A percentile compares a stretch with the other conserved stretches of the same genome.
Conservation (phyloP, 1,284 basidiomycete genomes). For the Cutaneotrichosporon spelunceum region DNA sequence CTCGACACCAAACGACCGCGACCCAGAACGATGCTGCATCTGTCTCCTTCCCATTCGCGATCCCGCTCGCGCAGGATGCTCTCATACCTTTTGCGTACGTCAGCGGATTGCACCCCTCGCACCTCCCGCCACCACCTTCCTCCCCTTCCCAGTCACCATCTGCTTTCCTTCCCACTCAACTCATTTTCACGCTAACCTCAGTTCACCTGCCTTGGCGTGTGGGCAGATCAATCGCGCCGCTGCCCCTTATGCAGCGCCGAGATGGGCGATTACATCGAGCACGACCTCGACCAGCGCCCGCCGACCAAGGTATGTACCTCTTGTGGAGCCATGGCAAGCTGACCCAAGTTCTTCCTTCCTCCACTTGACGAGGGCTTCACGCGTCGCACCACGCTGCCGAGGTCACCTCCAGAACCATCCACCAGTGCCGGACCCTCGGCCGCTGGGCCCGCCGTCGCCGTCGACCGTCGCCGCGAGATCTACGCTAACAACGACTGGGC, state of each 20-base stretch:
- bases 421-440: background rate
- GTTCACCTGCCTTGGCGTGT: slow-evolving; percentile 80
- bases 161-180: background rate
- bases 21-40: slow-evolving; percentile 56
- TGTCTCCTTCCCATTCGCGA: slow-evolving; percentile 74
- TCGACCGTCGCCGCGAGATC: slow-evolving; percentile 61
- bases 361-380: slow-evolving; percentile 53
- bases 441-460: background rate
- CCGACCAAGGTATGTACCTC: slow-evolving; percentile 45
- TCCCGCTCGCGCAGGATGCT: slow-evolving; percentile 72
- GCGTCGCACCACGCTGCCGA: slow-evolving; percentile 3
- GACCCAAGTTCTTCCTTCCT: slow-evolving; percentile 62
- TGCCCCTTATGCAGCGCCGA: slow-evolving; percentile 77
- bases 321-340: background rate
- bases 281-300: slow-evolving; percentile 54
- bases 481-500: slow-evolving; percentile 73
- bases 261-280: slow-evolving; percentile 73
- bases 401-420: background rate
- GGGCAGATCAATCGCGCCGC: slow-evolving; percentile 63
- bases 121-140: background rate
- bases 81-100: slow-evolving; percentile 67
- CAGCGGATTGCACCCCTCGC: background rate
- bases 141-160: background rate
- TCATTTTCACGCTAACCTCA: slow-evolving; percentile 28
- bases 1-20: background rate